Evolutionary conservation across 2,329 filamentous ascomycete genomes (phyloP).

Genomic region (Xylariaceae sp.): DNA sequence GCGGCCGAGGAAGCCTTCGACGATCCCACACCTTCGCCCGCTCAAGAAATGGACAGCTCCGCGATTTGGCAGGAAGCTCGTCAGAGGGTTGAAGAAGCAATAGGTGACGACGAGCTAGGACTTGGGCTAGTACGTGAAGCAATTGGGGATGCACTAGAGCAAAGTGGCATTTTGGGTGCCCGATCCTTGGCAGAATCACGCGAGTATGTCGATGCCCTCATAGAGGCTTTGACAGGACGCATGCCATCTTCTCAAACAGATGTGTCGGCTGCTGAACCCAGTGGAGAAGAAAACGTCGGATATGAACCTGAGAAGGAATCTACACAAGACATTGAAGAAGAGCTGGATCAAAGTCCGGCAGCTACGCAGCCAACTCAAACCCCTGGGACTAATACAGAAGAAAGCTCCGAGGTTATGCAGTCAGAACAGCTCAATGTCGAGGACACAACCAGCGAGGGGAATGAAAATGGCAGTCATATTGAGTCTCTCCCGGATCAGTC

Average conservation of each 20-base stretch:
- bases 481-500: not conserved
- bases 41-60: constrained; percentile 33
- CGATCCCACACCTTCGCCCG: constrained; percentile 2
- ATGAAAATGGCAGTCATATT: too few relatives aligned
- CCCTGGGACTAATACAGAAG: not conserved
- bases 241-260: constrained; percentile 16
- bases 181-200: constrained; percentile 44
- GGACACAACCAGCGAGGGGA: too few relatives aligned
- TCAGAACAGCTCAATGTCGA: too few relatives aligned
- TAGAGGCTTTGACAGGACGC: constrained; percentile 44
- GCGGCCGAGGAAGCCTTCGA: not conserved
- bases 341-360: constrained; percentile 1
- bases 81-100: constrained; percentile 51
- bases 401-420: not conserved
- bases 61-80: constrained; percentile 53
- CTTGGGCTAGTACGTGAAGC: constrained; percentile 49
- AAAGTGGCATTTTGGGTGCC: constrained; percentile 49
- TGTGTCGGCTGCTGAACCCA: not conserved
- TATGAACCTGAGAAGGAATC: constrained; percentile 9
- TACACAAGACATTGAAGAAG: not conserved
- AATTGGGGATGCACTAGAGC: constrained; percentile 51
- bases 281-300: constrained; percentile 12
- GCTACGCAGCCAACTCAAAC: too few relatives aligned
- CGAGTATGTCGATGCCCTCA: constrained; percentile 47
- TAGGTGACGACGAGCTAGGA: constrained; percentile 55